Percentiles rank a stretch among this genome's conserved stretches.
phyloP scores from a whole-genome alignment of 257 asterid species.

The Orobanche coerulescens region DNA sequence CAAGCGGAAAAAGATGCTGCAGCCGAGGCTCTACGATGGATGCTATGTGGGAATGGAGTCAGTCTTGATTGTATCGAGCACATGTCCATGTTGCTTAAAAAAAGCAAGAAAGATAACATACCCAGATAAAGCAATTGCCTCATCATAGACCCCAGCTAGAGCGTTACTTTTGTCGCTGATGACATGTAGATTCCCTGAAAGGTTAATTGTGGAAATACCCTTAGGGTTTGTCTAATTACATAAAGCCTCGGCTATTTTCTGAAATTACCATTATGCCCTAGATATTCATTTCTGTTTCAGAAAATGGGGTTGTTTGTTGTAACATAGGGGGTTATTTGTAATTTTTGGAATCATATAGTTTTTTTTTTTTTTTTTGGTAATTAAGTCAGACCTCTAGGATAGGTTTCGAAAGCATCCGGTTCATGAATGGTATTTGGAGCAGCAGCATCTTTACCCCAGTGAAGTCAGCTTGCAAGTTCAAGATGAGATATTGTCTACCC shows the following conservation, averaged over 20 bases:
- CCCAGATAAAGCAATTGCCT: no score
- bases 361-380: no score
- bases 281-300: neutral
- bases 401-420: neutral
- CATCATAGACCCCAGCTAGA: no score
- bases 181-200: neutral
- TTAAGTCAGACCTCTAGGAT: neutral
- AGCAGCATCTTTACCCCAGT: no score
- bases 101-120: slow-evolving; percentile 73
- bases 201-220: neutral
- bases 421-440: no score
- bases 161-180: no score
- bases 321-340: neutral
- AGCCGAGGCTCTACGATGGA: slow-evolving; percentile 82
- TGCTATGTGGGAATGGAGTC: slow-evolving; percentile 45
- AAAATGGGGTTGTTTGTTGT: neutral
- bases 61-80: slow-evolving; percentile 45
- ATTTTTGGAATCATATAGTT: neutral
- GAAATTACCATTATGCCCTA: no score
- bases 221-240: neutral
- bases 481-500: no score
- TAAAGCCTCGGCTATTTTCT: neutral
- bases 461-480: no score
- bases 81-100: slow-evolving; percentile 64
- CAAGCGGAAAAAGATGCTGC: slow-evolving; percentile 95